Evolutionary conservation across 805 yeast species (phyloP), one percentile per base, ranked within the genome.

Genomic region (Metschnikowia gelsemii): DNA sequence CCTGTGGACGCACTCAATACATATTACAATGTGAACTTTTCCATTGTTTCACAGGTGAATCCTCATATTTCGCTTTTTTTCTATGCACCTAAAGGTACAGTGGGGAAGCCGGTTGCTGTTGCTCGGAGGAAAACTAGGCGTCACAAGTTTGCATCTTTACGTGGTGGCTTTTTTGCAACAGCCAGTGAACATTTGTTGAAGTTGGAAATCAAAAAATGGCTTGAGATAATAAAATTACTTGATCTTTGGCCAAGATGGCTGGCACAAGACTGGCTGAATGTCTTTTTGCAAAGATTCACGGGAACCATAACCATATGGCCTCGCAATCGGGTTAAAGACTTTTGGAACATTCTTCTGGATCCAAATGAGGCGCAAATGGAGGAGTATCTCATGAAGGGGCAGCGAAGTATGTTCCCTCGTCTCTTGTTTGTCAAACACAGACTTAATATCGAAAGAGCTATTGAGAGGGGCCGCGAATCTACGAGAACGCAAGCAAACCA

Each of bases 301-400:
- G 95, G 95, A 1, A 73, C 86, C 0, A 80, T 85, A 8, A 86
- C 93, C 0, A 69, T 85, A 16, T 85, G 87, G 80, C 93, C 93
- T 2, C 75, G 81, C 49, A 75, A 81, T 47, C 65, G 65, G 25
- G 57, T 82, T 9, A 59, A 58, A 24, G 93, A 86, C 55, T 79
- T 83, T 48, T 70, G 69, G 64, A 72, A 80, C 54, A 79, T 85
- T 33, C 63, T 85, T 40, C 72, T 80, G 47, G 91, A 85, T 54
- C 93, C 95, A 2, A 70, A 75, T 2, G 80, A 75, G 47, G 76
- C 76, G 27, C 69, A 78, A 46, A 62, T 85, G 49, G 76, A 58
- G 3, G 66, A 65, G 33, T 75, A 81, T 74, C 74, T 85, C 22
- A 54, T 61, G 22, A 78, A 76, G 42, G 93, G 93, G 8, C 83